A percentile compares a stretch with the other conserved stretches of the same genome.
Conservation (phyloP, 225 moss, liverwort and hornwort species). For the Takakia lepidozioides region DNA sequence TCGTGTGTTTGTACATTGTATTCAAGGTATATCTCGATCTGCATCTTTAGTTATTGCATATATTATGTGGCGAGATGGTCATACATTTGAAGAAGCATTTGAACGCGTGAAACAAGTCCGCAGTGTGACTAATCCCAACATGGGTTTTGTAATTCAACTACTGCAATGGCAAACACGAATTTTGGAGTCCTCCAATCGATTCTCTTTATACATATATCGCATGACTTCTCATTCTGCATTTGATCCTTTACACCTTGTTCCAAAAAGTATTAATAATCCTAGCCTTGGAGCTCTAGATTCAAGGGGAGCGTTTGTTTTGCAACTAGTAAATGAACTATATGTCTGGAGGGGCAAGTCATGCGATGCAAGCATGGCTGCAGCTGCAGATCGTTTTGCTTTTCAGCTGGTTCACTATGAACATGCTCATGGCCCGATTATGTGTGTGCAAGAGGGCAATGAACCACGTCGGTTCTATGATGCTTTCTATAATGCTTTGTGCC, state of each 20-base stretch:
- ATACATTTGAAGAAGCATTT: constrained; percentile 68
- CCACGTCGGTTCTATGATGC: constrained; percentile 45
- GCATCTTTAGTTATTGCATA: constrained; percentile 87
- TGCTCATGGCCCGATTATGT: constrained; percentile 45
- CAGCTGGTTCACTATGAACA: constrained; percentile 86
- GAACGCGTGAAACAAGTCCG: constrained; percentile 61
- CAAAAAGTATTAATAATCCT: constrained; percentile 47
- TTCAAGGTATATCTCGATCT: constrained; percentile 85
- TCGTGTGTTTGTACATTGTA: constrained; percentile 74
- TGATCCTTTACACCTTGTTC: constrained; percentile 79
- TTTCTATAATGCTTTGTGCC: constrained; percentile 9
- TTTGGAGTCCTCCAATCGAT: constrained; percentile 24
- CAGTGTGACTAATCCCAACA: constrained; percentile 65
- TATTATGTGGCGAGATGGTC: constrained; percentile 69
- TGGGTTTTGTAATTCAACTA: constrained; percentile 87
- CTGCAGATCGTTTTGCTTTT: constrained; percentile 72
- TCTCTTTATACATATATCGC: constrained; percentile 50
- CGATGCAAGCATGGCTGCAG: constrained; percentile 32
- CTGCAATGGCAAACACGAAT: constrained; percentile 80
- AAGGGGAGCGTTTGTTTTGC: constrained; percentile 70
- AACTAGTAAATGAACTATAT: constrained; percentile 63
- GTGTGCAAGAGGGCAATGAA: constrained; percentile 61
- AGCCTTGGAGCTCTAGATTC: constrained; percentile 53
- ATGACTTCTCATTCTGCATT: constrained; percentile 74
- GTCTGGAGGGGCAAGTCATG: constrained; percentile 70